phyloP scores from a whole-genome alignment of 2,329 filamentous ascomycete species.

The Fusarium xylarioides region DNA sequence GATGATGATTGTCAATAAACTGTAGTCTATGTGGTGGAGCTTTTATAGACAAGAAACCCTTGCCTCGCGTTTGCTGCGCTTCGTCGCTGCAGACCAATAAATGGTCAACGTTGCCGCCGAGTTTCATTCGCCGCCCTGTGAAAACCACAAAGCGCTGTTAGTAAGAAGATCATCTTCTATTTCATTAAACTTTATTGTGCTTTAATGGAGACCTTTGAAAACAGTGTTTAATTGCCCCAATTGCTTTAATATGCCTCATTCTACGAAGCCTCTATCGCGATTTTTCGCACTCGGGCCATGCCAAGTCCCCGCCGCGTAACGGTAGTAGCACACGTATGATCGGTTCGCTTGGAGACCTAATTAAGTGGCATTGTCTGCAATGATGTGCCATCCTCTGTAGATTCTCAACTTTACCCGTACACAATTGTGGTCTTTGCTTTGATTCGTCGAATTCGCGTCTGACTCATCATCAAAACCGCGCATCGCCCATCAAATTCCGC shows the following conservation, averaged over 20 bases:
- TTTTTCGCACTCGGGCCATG: no score
- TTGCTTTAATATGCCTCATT: no score
- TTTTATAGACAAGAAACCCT: neutral
- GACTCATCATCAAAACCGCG: neutral
- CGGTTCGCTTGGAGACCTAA: rapidly evolving
- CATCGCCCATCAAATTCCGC: neutral
- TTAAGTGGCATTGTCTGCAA: neutral
- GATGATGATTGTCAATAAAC: rapidly evolving
- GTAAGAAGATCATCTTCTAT: neutral
- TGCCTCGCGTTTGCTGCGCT: neutral
- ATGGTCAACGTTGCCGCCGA: neutral
- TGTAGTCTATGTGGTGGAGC: rapidly evolving
- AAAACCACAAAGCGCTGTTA: neutral
- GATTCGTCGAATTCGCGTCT: neutral
- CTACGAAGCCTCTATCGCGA: no score
- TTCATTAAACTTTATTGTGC: no score
- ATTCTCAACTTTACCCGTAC: neutral
- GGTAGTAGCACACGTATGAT: neutral
- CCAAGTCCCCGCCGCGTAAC: neutral
- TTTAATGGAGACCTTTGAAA: no score
- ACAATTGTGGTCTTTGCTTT: neutral
- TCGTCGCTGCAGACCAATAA: neutral
- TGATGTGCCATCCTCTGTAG: neutral
- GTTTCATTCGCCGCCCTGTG: neutral
- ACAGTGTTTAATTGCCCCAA: no score